Base-by-base conservation (phyloP, 192 early-diverging fungal genomes). In the Polychytrium aggregatum region DNA sequence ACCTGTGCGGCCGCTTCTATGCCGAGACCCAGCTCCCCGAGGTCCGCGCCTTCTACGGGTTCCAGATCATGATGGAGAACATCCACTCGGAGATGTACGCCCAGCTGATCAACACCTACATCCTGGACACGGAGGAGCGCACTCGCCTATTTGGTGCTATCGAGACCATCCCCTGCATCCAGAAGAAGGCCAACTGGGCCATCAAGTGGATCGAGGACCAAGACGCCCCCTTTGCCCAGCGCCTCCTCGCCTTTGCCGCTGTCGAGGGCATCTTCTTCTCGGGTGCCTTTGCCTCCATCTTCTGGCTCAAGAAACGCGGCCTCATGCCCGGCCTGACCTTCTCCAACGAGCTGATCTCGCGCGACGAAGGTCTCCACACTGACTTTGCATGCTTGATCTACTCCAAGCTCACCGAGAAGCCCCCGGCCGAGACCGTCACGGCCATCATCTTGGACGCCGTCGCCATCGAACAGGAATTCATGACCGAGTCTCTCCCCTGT, bases 221-320 rank as follows among this genome's bases (percentile, higher is more conserved):
- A 30, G 65, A 73, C 42, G 74, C 88, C 20, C 76, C 83, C 34
- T 98, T 94, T 73, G 89, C 86, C 43, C 83, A 89, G 51, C 82
- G 94, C 43, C 70, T 96, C 37, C 80, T 94, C 35, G 94, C 92
- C 43, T 98, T 98, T 75, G 92, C 92, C 38, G 92, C 87, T 18
- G 91, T 98, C 14, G 94, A 97, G 61, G 94, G 94, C 41, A 93
- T 97, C 64, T 97, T 97, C 77, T 97, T 95, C 71, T 91, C 86
- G 52, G 94, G 91, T 11, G 82, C 94, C 16, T 97, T 97, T 64
- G 91, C 94, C 1, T 79, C 94, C 22, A 98, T 98, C 74, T 98
- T 98, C 60, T 98, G 92, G 92, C 85, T 98, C 62, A 98, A 96
- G 84, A 98, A 98, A 78, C 86, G 92, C 56, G 94, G 92, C 17